Conservation (phyloP, 2,329 filamentous ascomycete species). For the Diaporthe eres region DNA sequence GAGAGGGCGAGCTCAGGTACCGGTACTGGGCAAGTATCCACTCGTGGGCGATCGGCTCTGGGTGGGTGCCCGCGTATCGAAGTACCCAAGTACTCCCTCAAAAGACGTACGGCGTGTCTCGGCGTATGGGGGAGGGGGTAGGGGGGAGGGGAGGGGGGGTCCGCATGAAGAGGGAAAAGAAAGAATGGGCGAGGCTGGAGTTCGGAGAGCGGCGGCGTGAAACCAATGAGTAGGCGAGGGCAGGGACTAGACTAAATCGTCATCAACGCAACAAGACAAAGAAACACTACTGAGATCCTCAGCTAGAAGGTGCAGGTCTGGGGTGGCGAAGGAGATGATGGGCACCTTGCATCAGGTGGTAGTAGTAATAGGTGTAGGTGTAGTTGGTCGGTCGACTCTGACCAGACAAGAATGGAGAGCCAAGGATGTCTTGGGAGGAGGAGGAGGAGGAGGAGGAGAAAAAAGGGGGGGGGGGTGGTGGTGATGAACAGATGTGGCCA, state of each 20-base stretch:
- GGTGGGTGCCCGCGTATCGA: conserved; percentile 35
- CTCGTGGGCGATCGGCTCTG: conserved; percentile 36
- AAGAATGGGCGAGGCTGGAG: conserved; percentile 11
- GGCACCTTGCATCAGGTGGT: neutral
- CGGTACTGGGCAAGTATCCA: conserved; percentile 38
- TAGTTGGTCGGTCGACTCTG: neutral
- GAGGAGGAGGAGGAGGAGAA: neutral
- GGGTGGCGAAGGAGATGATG: neutral
- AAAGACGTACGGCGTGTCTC: conserved; percentile 30
- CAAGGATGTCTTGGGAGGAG: neutral
- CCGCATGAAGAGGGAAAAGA: conserved; percentile 36
- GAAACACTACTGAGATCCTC: neutral
- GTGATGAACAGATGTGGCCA: conserved; percentile 24
- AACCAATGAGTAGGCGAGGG: conserved; percentile 15
- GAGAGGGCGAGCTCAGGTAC: conserved; percentile 34
- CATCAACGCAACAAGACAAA: conserved; percentile 3
- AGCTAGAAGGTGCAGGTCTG: neutral
- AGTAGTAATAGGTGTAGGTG: neutral
- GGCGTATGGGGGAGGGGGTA: conserved; percentile 24
- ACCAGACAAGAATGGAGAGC: neutral
- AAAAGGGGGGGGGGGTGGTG: neutral
- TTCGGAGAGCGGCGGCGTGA: conserved; percentile 24
- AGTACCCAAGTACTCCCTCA: conserved; percentile 12
- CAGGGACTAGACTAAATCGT: neutral
- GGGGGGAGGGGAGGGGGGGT: conserved; percentile 33